Percentiles rank a stretch among this genome's conserved stretches.
Evolutionary conservation across 2,329 filamentous ascomycete genomes (phyloP).

Genomic region (Cladophialophora exuberans): DNA sequence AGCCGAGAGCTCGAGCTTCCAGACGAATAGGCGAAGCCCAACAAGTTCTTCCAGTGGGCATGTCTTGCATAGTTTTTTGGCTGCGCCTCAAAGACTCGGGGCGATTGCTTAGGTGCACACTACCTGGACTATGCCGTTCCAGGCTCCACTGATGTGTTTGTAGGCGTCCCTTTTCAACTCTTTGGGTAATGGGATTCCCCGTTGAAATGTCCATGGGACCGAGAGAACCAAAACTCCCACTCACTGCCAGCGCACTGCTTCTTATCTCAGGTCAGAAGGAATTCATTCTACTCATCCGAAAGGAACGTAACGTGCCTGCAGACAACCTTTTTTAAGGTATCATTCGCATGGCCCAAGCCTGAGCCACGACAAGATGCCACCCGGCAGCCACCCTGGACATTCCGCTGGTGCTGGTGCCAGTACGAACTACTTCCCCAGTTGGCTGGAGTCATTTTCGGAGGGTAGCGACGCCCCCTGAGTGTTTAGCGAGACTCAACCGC

Average conservation of each 20-base stretch:
- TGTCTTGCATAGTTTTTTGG: background rate
- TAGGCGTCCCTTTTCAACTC: background rate
- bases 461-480: background rate
- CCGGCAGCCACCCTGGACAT: too few species aligned
- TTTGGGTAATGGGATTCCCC: background rate
- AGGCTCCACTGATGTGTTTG: constrained; percentile 10
- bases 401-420: background rate
- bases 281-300: background rate
- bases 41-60: background rate
- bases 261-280: background rate
- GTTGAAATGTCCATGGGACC: background rate
- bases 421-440: background rate
- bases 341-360: constrained; percentile 2
- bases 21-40: constrained; percentile 2
- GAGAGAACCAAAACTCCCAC: background rate
- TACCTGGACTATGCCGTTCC: too few species aligned
- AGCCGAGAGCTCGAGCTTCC: background rate
- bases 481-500: background rate
- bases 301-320: background rate
- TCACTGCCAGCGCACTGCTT: background rate
- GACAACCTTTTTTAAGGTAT: background rate
- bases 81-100: constrained; percentile 9
- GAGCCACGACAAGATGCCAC: background rate
- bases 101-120: too few species aligned
- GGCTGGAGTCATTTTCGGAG: background rate